phyloP scores from a whole-genome alignment of 2,329 filamentous ascomycete species.

The Xylaria sp. region DNA sequence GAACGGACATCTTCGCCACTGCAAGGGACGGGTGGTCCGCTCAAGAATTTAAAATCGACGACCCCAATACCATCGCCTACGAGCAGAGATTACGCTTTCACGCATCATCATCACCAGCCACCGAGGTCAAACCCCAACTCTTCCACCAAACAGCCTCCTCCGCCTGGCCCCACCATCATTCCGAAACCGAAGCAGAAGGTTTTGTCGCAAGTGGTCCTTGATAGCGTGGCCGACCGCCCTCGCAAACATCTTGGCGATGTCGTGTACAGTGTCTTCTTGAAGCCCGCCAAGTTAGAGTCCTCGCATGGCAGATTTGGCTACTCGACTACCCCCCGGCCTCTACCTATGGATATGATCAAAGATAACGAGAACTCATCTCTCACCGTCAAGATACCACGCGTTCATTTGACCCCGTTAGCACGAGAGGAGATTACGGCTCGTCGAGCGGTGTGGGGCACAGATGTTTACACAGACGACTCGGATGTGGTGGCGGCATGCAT shows the following conservation, averaged over 20 bases:
- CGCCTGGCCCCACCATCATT: conserved; percentile 54
- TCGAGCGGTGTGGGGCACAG: conserved; percentile 88
- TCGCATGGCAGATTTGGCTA: conserved; percentile 56
- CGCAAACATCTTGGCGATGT: conserved; percentile 86
- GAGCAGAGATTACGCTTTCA: conserved; percentile 54
- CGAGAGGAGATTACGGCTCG: conserved; percentile 86
- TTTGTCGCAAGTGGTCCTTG: conserved; percentile 74
- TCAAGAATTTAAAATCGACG: conserved; percentile 62
- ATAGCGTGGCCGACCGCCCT: conserved; percentile 75
- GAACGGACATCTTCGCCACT: conserved; percentile 59
- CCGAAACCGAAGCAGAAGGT: conserved; percentile 74
- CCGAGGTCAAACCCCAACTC: conserved; percentile 53
- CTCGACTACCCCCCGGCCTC: conserved; percentile 70
- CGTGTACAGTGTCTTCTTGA: conserved; percentile 78
- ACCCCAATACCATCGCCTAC: conserved; percentile 59
- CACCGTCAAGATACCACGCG: conserved; percentile 85
- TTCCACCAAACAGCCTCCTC: conserved; percentile 45
- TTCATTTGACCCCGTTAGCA: conserved; percentile 74
- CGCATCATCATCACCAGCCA: conserved; percentile 62
- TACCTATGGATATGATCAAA: conserved; percentile 77
- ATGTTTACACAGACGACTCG: conserved; percentile 95
- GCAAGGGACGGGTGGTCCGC: conserved; percentile 54
- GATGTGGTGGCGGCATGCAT: conserved; percentile 93
- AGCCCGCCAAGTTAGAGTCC: conserved; percentile 59
- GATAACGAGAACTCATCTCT: conserved; percentile 89